Conservation (phyloP, 2,329 filamentous ascomycete genomes). For the Didymellaceae sp. region DNA sequence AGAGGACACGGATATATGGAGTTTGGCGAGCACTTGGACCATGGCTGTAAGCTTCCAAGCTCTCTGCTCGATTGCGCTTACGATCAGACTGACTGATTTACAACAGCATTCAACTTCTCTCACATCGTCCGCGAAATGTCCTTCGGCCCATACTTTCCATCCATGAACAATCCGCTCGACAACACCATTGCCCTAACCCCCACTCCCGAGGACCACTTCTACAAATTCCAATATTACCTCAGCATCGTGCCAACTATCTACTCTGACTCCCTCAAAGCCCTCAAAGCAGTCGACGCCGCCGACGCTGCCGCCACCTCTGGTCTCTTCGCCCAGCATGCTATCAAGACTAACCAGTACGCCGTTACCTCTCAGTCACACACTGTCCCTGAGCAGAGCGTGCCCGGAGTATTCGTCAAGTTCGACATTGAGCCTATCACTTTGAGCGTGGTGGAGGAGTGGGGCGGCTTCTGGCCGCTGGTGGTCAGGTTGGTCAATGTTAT, state of each 20-base stretch:
- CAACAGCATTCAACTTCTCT: slow-evolving; percentile 90
- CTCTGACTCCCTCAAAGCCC: slow-evolving; percentile 59
- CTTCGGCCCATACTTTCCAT: slow-evolving; percentile 96
- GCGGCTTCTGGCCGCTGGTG: slow-evolving; percentile 74
- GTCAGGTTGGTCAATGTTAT: slow-evolving; percentile 90
- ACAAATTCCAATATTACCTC: slow-evolving; percentile 98
- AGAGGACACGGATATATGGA: slow-evolving; percentile 93
- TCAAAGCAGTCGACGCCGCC: slow-evolving; percentile 54
- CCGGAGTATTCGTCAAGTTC: slow-evolving; percentile 97
- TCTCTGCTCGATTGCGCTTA: background rate
- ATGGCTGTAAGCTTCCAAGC: slow-evolving; percentile 67
- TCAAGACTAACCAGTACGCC: slow-evolving; percentile 97
- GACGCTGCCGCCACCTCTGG: slow-evolving; percentile 45
- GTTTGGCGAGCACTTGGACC: slow-evolving; percentile 79
- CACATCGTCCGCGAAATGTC: slow-evolving; percentile 96
- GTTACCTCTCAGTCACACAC: slow-evolving; percentile 85
- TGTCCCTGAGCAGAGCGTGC: slow-evolving; percentile 73
- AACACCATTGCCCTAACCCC: slow-evolving; percentile 88
- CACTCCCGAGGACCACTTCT: slow-evolving; percentile 75
- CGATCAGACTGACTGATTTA: slow-evolving; percentile 1
- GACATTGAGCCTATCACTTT: slow-evolving; percentile 96
- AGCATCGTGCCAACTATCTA: slow-evolving; percentile 95
- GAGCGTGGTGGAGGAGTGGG: slow-evolving; percentile 81
- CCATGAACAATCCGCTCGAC: slow-evolving; percentile 91
- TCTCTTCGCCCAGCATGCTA: slow-evolving; percentile 58